Percentiles rank a stretch among this genome's conserved stretches.
These are phyloP conservation scores for Rosa lucieae DNA, from an alignment of 306 rosid species.

Conservation along the genomic window DNA sequence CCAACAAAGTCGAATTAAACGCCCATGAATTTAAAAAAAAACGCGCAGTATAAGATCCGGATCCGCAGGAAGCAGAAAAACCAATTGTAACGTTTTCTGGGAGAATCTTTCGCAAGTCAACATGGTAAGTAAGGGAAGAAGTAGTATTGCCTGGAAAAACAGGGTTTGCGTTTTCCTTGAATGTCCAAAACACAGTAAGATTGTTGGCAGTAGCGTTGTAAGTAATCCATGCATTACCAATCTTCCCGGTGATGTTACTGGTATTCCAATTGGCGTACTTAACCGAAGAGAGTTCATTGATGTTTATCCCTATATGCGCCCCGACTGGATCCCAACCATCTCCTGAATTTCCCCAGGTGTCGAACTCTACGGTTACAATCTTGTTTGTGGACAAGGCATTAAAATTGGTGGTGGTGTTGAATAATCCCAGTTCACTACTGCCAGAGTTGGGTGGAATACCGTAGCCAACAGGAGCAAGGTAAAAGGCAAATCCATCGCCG, in stretches of 20 bases:
- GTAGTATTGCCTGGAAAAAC: neutral
- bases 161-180: neutral
- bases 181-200: too few species aligned
- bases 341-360: neutral
- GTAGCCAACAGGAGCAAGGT: neutral
- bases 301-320: neutral
- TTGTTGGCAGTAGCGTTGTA: neutral
- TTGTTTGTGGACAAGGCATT: neutral
- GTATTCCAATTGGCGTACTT: neutral
- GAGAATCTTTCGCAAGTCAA: neutral
- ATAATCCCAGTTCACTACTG: neutral
- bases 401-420: neutral
- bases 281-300: neutral
- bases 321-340: neutral
- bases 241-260: neutral
- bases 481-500: neutral
- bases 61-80: neutral
- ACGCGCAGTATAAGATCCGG: too few species aligned
- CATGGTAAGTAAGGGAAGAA: neutral
- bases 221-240: neutral
- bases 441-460: neutral
- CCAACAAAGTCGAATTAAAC: neutral
- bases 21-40: neutral
- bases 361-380: neutral
- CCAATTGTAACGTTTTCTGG: neutral